Evolutionary conservation across 495 filamentous ascomycete species (phyloP), one percentile per base, ranked within the genome.

Genomic region (Bryoglossum gracile): DNA sequence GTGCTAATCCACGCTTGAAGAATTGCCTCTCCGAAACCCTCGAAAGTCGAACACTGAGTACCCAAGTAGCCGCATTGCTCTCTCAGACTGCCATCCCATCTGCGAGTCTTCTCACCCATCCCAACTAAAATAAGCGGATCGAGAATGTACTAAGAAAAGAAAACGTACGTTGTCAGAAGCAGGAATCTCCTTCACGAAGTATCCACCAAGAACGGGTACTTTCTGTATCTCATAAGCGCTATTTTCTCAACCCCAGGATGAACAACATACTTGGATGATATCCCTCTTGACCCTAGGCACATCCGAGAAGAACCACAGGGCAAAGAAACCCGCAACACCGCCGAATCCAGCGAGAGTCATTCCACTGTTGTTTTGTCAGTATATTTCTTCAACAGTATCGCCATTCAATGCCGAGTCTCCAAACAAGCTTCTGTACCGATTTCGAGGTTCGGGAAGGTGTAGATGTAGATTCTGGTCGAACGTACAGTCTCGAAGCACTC

Each of bases 291-390:
- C 79, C 60, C 75, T 73, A 43, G 83, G 83, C 32, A 87, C 71
- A 43, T 83, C 83, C 45, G 78, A 73, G 67, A 87, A 77, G 75
- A 84, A 81, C 68, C 80, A 84, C 53, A 87, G 62, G n/a, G 75
- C 78, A 62, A 78, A 78, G 59, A 79, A 62, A 54, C 75, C 81
- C 33, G 74, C 75, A 36, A 73, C 69, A 51, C 72, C 75, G 54
- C 80, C 82, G 65, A 86, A 84, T 25, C 65, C 68, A 46, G 57
- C 75, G 14, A 71, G 70, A 18, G 77, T 74, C 25, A 63, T 53
- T 46, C 71, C 79, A 51, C 81, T 85, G 34, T 65, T 53, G 22
- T 37, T 19, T n/a, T n/a, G n/a, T 19, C 6, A 2, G 14, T 18
- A 39, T 9, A 25, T 40, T 2, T 48, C 18, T 38, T 1, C 18